These are phyloP conservation scores for Silene uniflora DNA, from an alignment of 148 eudicot genomes.

Conservation along the genomic window DNA sequence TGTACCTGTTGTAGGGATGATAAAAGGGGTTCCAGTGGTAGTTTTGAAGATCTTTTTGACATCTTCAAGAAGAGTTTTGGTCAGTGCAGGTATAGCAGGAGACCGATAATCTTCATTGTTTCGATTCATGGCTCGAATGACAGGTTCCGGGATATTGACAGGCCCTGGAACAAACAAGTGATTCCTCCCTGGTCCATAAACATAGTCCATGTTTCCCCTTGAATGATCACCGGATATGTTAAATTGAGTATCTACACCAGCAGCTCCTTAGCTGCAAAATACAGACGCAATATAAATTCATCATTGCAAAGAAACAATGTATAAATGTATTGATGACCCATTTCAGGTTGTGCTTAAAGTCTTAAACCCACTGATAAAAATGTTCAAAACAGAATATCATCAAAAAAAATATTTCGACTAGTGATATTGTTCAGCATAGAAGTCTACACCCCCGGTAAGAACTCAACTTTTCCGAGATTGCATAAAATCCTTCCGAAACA, in stretches of 20 bases:
- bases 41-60: constrained; percentile 98
- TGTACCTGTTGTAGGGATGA: constrained; percentile 92
- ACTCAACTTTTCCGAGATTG: too few species aligned
- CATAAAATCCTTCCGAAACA: too few species aligned
- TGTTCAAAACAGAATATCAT: background rate
- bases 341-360: background rate
- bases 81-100: constrained; percentile 89
- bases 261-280: constrained; percentile 20
- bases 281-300: background rate
- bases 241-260: background rate
- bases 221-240: background rate
- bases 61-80: constrained; percentile 74
- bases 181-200: constrained; percentile 83
- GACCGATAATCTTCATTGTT: constrained; percentile 99
- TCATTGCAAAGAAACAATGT: background rate
- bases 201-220: constrained; percentile 64
- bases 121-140: constrained; percentile 90
- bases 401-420: too few species aligned
- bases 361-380: background rate
- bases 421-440: too few species aligned
- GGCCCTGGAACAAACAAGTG: constrained; percentile 99
- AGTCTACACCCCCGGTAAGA: too few species aligned
- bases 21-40: constrained; percentile 80
- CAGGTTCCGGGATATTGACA: constrained; percentile 91
- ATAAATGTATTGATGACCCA: background rate